Base-by-base conservation (phyloP, 257 asterid species). In the Nicotiana benthamiana region DNA sequence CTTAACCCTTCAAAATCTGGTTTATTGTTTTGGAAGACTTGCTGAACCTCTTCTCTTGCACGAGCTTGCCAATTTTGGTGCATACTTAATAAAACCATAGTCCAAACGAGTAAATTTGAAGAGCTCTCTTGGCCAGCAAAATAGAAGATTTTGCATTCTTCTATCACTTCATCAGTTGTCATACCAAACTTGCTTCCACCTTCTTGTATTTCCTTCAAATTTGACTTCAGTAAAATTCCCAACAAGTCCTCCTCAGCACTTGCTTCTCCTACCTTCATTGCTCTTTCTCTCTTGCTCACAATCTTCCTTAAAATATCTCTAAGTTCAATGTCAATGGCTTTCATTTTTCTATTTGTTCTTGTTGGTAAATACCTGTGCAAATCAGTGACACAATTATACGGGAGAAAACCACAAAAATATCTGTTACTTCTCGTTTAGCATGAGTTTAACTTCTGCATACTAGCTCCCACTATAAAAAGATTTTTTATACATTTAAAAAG, bases 71-170 rank as follows among this genome's bases (percentile, higher is more conserved):
- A 91, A 15, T 26, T 68, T 15, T 77, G 89, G 56, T 91, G 90
- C 1, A 80, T 26, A 80, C 92, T 84, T 24, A 90, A 75, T 80
- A 89, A 75, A 56, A 90, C 34, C 89, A 90, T 80, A 1, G 92
- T 86, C 94, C 94, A 90, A 1, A 83, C 62, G 3, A 89, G 77
- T 18, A 90, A 77, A 75, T 84, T 83, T 54, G 94, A 85, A 1
- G 90, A 82, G 79, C 85, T 82, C 61, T 90, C 92, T 83, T 90
- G 94, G 1, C 92, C 94, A 24, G 92, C 82, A 43, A 91, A 83
- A 65, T 88, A 87, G 86, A 91, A 87, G 0, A 80, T 7, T 79
- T 87, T 87, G 88, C 96, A 91, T 52, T 91, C 93, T 63, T 87
- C 93, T 26, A 91, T 87, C 59, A 90, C 88, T 57, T 88, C 92